Evolutionary conservation across 1,284 basidiomycete species (phyloP).

Genomic region (Earliella scabrosa): DNA sequence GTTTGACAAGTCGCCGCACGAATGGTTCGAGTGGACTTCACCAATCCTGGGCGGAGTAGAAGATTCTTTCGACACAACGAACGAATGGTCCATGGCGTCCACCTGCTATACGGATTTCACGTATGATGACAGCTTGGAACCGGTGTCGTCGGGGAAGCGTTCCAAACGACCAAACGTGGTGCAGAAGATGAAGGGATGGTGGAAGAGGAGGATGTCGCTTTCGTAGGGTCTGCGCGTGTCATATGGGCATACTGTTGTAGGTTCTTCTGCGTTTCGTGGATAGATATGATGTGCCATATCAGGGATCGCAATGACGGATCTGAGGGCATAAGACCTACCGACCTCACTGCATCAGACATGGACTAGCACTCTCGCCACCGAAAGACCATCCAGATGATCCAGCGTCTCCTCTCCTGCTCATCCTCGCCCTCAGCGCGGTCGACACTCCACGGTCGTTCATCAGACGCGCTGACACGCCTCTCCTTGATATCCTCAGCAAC

Average conservation of each 20-base stretch:
- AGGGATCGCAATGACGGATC: no score
- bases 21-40: conserved; percentile 24
- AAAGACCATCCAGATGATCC: conserved; percentile 71
- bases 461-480: conserved; percentile 44
- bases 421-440: conserved; percentile 55
- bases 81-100: conserved; percentile 9
- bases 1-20: conserved; percentile 11
- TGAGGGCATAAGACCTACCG: no score
- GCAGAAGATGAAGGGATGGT: conserved; percentile 20
- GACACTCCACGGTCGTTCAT: conserved; percentile 55
- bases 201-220: conserved; percentile 19
- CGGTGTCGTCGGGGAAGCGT: neutral
- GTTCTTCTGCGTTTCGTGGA: no score
- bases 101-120: conserved; percentile 11
- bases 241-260: no score
- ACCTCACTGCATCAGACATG: no score
- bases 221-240: neutral
- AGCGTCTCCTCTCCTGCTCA: conserved; percentile 64
- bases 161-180: conserved; percentile 12
- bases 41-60: conserved; percentile 3
- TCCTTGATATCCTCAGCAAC: conserved; percentile 53
- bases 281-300: no score
- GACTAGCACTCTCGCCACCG: conserved; percentile 45
- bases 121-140: conserved; percentile 6
- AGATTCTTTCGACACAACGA: conserved; percentile 1